A percentile compares a stretch with the other conserved stretches of the same genome.
Evolutionary conservation across 2,329 filamentous ascomycete genomes (phyloP).

Genomic region (Didymellaceae sp.): DNA sequence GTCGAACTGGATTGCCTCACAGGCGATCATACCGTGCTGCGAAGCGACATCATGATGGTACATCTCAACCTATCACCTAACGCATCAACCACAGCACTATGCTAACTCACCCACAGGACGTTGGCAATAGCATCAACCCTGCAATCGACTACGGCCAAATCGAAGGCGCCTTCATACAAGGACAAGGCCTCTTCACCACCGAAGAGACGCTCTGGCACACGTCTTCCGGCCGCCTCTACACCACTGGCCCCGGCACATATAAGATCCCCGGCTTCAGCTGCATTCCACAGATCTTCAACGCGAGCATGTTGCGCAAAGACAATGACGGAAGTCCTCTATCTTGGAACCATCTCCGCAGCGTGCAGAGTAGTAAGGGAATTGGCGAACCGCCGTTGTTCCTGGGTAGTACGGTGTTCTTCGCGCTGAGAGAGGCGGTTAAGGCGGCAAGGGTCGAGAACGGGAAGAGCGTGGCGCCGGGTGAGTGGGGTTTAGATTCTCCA

Average conservation of each 20-base stretch:
- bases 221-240: conserved; percentile 69
- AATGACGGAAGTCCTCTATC: conserved; percentile 57
- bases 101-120: conserved; percentile 60
- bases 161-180: conserved; percentile 80
- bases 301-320: conserved; percentile 76
- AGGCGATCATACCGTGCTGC: conserved; percentile 85
- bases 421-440: conserved; percentile 80
- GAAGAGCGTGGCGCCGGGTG: conserved; percentile 50
- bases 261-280: conserved; percentile 90
- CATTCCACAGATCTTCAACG: conserved; percentile 85
- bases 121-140: conserved; percentile 79
- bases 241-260: conserved; percentile 71
- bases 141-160: conserved; percentile 83
- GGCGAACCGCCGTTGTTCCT: conserved; percentile 77
- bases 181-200: conserved; percentile 78
- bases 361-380: conserved; percentile 81
- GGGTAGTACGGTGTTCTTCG: conserved; percentile 84
- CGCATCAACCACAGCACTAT: not conserved
- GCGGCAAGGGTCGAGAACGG: conserved; percentile 66
- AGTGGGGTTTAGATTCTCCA: conserved; percentile 70
- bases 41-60: conserved; percentile 89
- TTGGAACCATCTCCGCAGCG: conserved; percentile 84
- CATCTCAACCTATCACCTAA: not conserved
- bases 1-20: conserved; percentile 92
- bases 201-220: conserved; percentile 72